phyloP scores from a whole-genome alignment of 495 filamentous ascomycete genomes.

The Neurospora cerealis region DNA sequence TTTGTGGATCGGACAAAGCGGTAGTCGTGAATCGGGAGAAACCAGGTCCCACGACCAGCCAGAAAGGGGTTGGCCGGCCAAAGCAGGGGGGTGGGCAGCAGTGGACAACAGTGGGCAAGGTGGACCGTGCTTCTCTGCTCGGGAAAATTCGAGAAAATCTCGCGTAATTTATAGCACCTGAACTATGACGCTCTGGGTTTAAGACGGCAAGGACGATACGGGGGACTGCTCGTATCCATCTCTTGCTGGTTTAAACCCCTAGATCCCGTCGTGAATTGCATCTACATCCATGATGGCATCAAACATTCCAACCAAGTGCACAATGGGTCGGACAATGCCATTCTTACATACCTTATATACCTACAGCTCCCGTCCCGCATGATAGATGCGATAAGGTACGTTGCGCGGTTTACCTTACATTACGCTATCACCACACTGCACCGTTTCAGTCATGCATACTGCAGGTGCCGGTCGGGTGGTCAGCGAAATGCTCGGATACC shows the following conservation, averaged over 20 bases:
- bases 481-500: background rate
- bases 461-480: background rate
- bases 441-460: background rate
- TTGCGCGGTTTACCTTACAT: background rate
- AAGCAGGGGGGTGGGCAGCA: background rate
- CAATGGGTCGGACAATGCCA: background rate
- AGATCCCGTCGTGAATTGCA: background rate
- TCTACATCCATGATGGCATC: background rate
- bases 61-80: background rate
- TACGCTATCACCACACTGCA: background rate
- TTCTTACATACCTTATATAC: background rate
- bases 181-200: background rate
- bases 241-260: background rate
- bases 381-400: background rate
- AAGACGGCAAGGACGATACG: background rate
- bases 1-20: background rate
- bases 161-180: background rate
- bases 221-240: background rate
- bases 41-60: background rate
- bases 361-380: background rate
- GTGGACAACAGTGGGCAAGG: background rate
- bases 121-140: background rate
- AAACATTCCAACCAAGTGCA: background rate
- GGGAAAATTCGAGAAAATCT: background rate
- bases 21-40: background rate